Evolutionary conservation across 768 basidiomycete genomes (phyloP), one percentile per base, ranked within the genome.

Genomic region (Auricularia sp.): DNA sequence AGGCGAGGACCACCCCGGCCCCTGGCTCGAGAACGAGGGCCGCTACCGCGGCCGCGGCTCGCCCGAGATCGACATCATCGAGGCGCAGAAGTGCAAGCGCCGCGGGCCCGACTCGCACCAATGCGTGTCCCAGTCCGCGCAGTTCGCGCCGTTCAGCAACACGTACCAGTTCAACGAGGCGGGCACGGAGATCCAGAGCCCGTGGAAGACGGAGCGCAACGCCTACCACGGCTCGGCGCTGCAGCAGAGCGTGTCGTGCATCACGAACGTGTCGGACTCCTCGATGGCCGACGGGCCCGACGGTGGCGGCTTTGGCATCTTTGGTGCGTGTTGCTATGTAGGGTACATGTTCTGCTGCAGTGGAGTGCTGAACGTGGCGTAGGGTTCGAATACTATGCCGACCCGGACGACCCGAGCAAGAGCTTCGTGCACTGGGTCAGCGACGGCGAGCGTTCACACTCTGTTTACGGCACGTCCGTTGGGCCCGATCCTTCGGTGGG

Each of bases 381-480:
- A 16, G 33, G 84, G 0, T 90, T 83, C 68, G 95, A 97, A 73
- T 89, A 83, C 78, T 93, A 84, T 83, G 83, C 87, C 47, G 80
- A 93, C 72, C 86, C 86, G 18, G 83, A 75, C 61, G 69, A 84
- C 63, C 79, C 88, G 18, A 67, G 78, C 8, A 77, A 85, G n/a
- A 90, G 91, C 8, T 91, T 89, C 70, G 84, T 97, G 62, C 87
- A 90, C 2, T 98, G 95, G 94, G 86, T 83, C 61, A 84, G 83
- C 66, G 78, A 85, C 65, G 87, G 84, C 3, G 67, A 78, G 47
- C 75, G 81, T 70, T 81, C 88, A 0, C 98, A 95, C 94, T 87
- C 80, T 35, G 74, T 90, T 53, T 84, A 83, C 11, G 75, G 90
- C 1, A 79, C 75, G 3, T 77, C 90, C 3, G 74, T 93, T 21